Base-by-base conservation (phyloP, 78 protist species). In the slime mould (Dictyostelium discoideum) region DNA sequence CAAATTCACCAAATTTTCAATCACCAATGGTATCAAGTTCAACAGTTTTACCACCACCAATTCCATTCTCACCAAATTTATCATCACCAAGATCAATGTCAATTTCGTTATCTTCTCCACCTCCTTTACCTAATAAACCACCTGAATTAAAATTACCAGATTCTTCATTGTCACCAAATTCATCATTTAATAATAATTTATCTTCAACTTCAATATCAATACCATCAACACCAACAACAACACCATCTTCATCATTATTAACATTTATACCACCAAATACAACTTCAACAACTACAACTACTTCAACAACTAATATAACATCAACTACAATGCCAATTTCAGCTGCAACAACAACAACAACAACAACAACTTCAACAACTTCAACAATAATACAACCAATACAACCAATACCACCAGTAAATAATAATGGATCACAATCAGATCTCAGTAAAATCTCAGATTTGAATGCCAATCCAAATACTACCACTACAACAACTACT, bases 51-150 rank as follows among this genome's bases (percentile, higher is more conserved):
- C 50, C 24, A 24, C 85, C 63, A 39, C 65, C 65, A 63, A 57
- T 44, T 87, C 80, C 65, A 79, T 74, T 44, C 63, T 87, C 84
- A 79, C 84, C 63, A 44, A 79, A 18, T 22, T 11, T 79, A 44
- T 79, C 84, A n/a, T 79, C 84, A 79, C 63, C 84, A 79, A 79
- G 67, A 79, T 79, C 84, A 79, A 79, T 44, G 54, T 46, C 84
- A 79, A 79, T 74, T 74, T 74, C 81, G 1, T 37, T 74, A 37
- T 74, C 81, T 32, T 2, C 81, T 14, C 40, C 48, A 16, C 81
- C 81, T 37, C 81, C 81, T 13, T 14, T 74, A 32, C 81, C 81
- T 4, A 74, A 37, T 37, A 74, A 74, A 37, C 81, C 81, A 37
- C 81, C 40, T 6, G 84, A 79, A 79, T n/a, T 79, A n/a, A 46